These are phyloP conservation scores for Pyropia yezoensis DNA, from an alignment of 23 red algal genomes.

Conservation along the genomic window DNA sequence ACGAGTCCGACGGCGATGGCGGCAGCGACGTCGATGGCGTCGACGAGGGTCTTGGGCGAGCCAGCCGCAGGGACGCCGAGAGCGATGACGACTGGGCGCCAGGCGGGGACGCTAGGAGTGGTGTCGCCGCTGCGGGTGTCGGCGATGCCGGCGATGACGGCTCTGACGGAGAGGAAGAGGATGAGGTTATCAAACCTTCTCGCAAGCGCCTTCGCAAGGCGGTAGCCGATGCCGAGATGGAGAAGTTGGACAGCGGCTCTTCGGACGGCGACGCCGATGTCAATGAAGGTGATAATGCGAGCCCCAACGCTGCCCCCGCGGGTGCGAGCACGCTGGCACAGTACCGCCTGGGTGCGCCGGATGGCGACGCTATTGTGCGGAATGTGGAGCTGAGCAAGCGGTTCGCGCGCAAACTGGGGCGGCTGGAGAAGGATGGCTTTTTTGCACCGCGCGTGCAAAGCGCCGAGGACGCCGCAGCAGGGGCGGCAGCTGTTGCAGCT, in stretches of 20 bases:
- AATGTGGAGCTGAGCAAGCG: conserved; percentile 28
- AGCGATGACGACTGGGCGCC: no score
- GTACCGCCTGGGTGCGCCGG: neutral
- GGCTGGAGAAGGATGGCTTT: conserved; percentile 32
- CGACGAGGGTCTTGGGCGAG: no score
- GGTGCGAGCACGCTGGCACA: neutral
- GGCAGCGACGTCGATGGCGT: no score
- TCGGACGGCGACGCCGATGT: neutral
- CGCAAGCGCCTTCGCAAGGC: neutral
- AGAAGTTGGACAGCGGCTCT: conserved; percentile 2
- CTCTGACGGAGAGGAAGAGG: neutral
- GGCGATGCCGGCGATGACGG: conserved; percentile 16
- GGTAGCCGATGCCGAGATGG: neutral
- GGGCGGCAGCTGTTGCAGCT: conserved; percentile 6
- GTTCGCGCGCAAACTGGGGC: conserved; percentile 38
- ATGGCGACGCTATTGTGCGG: conserved; percentile 3
- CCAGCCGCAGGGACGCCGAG: no score
- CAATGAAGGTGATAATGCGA: neutral
- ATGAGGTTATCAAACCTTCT: neutral
- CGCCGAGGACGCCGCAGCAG: conserved; percentile 1
- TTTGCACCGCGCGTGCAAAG: conserved; percentile 25
- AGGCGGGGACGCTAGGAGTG: no score
- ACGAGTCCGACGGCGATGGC: no score
- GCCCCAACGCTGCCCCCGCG: neutral
- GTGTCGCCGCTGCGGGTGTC: neutral